Percentiles rank a stretch among this genome's conserved stretches.
These are phyloP conservation scores for Trapa bicornis DNA, from an alignment of 345 rosid species.

Conservation along the genomic window DNA sequence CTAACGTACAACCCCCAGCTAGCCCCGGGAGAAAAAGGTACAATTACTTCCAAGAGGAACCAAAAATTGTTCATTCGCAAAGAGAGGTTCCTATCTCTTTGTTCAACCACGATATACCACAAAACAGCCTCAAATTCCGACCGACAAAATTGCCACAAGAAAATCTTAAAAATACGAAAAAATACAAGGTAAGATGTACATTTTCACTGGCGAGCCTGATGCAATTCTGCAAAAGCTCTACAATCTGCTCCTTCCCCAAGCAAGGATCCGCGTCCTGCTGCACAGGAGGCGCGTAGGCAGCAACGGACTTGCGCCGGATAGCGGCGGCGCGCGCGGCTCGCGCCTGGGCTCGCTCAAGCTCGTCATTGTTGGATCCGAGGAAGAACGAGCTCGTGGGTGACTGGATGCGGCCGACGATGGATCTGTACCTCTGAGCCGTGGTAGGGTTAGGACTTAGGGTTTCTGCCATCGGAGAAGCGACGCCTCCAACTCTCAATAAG, in stretches of 20 bases:
- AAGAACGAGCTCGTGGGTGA: constrained; percentile 75
- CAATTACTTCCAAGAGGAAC: too few relatives aligned
- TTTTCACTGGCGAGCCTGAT: constrained; percentile 95
- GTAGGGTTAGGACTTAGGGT: constrained; percentile 54
- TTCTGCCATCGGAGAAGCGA: constrained; percentile 39
- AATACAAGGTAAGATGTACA: constrained; percentile 20
- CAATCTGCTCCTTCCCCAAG: constrained; percentile 67
- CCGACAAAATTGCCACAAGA: not conserved
- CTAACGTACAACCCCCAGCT: not conserved
- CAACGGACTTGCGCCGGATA: constrained; percentile 54
- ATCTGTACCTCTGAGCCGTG: constrained; percentile 26
- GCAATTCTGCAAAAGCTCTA: constrained; percentile 77
- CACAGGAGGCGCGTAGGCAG: constrained; percentile 16
- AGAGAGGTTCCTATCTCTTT: not conserved
- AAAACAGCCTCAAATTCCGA: not conserved
- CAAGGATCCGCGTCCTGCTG: constrained; percentile 33
- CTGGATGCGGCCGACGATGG: constrained; percentile 45
- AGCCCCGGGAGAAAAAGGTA: not conserved
- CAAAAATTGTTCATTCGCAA: not conserved
- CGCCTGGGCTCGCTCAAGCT: constrained; percentile 74
- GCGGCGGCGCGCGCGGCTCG: constrained; percentile 86
- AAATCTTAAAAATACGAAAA: not conserved
- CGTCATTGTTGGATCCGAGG: constrained; percentile 71
- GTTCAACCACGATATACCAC: too few relatives aligned
- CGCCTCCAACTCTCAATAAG: not conserved